Percentiles rank a stretch among this genome's conserved stretches.
These are phyloP conservation scores for Xylaria nigripes DNA, from an alignment of 495 filamentous ascomycete species.

Conservation along the genomic window DNA sequence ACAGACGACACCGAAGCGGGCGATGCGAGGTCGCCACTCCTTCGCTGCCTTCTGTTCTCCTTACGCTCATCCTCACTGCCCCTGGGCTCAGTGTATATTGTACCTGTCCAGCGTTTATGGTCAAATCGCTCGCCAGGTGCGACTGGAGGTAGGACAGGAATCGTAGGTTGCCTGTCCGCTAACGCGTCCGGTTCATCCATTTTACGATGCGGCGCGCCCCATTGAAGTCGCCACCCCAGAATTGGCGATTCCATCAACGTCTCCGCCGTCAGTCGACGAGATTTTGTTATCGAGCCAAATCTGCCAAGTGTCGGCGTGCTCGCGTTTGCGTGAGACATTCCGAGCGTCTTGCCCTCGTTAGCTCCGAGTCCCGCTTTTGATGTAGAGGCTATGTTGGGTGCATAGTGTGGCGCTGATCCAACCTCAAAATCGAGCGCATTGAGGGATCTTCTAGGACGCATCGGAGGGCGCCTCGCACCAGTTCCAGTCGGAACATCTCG, in stretches of 20 bases:
- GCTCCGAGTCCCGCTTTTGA: not conserved
- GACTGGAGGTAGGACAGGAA: not conserved
- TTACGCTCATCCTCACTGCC: not conserved
- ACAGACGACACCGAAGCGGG: conserved; percentile 1
- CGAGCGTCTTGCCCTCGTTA: not conserved
- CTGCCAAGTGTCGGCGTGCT: conserved; percentile 10
- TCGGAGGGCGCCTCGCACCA: not conserved
- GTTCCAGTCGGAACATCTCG: not conserved
- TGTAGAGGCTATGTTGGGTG: not conserved
- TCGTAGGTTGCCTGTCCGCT: not conserved
- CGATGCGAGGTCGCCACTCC: not conserved
- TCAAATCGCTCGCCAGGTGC: conserved; percentile 4
- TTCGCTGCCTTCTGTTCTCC: not conserved
- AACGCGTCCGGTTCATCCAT: not conserved
- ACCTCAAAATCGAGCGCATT: not conserved
- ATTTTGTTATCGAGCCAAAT: not conserved
- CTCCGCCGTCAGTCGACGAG: not conserved
- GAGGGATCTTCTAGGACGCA: conserved; percentile 8
- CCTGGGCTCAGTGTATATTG: not conserved
- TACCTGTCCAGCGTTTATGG: not conserved
- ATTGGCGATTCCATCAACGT: conserved; percentile 10
- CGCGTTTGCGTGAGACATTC: conserved; percentile 1
- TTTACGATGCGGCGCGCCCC: not conserved
- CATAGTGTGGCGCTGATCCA: not conserved
- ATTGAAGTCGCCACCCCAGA: not conserved